phyloP scores from a whole-genome alignment of 441 rosid genomes.

The Erodium trifolium region DNA sequence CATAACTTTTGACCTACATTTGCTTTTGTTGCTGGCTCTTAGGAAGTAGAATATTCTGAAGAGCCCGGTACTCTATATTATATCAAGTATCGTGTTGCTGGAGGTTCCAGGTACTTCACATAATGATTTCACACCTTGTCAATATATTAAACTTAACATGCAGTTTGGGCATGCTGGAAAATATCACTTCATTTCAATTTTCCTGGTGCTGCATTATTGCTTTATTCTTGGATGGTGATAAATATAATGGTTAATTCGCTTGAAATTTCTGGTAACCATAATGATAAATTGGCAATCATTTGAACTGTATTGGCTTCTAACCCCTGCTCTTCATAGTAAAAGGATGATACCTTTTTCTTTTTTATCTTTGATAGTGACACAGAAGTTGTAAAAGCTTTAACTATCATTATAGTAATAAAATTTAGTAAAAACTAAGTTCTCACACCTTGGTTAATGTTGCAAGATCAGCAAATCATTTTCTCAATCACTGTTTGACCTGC shows the following conservation, averaged over 20 bases:
- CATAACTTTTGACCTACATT: slow-evolving; percentile 14
- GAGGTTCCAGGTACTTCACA: slow-evolving; percentile 62
- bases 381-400: neutral
- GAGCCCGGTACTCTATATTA: slow-evolving; percentile 78
- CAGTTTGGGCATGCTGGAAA: slow-evolving; percentile 2
- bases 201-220: neutral
- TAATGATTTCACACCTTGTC: neutral
- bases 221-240: neutral
- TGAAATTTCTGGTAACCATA: neutral
- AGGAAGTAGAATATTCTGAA: slow-evolving; percentile 99
- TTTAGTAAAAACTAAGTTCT: neutral
- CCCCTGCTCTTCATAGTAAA: neutral
- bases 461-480: slow-evolving; percentile 8
- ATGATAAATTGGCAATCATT: slow-evolving; percentile 3
- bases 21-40: slow-evolving; percentile 17
- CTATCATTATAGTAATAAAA: neutral
- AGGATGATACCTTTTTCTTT: slow-evolving; percentile 3
- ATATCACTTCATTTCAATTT: slow-evolving; percentile 1
- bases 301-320: neutral
- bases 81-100: slow-evolving; percentile 95
- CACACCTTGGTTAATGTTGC: neutral
- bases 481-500: slow-evolving; percentile 23
- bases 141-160: neutral
- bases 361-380: neutral
- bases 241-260: slow-evolving; percentile 6